phyloP scores from a whole-genome alignment of 2,329 filamentous ascomycete genomes.

The Talaromyces sp. region DNA sequence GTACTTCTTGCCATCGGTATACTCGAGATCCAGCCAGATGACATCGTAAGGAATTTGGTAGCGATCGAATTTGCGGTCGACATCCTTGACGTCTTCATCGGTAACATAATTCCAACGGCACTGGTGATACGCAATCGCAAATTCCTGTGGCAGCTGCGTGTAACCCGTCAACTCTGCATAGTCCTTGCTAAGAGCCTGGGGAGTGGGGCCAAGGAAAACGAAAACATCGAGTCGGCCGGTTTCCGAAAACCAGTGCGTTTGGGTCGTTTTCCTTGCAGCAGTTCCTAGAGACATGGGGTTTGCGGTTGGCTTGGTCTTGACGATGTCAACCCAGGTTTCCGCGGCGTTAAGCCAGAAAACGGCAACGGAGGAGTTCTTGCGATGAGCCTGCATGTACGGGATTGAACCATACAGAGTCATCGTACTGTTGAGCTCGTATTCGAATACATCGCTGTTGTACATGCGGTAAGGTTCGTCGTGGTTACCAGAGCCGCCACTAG shows the following conservation, averaged over 20 bases:
- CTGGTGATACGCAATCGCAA: slow-evolving; percentile 90
- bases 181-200: slow-evolving; percentile 71
- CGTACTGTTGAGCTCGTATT: slow-evolving; percentile 93
- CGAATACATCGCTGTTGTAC: slow-evolving; percentile 96
- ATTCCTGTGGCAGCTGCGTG: slow-evolving; percentile 85
- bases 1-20: slow-evolving; percentile 94
- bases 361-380: slow-evolving; percentile 86
- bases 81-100: slow-evolving; percentile 93
- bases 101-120: slow-evolving; percentile 99
- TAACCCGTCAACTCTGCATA: slow-evolving; percentile 90
- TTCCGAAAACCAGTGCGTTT: slow-evolving; percentile 97
- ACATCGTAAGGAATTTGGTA: slow-evolving; percentile 94
- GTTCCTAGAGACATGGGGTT: slow-evolving; percentile 75
- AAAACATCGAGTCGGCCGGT: slow-evolving; percentile 86
- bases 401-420: slow-evolving; percentile 99
- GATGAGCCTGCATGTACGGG: slow-evolving; percentile 95
- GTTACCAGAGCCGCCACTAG: slow-evolving; percentile 70
- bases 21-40: slow-evolving; percentile 98
- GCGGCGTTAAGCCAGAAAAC: slow-evolving; percentile 97
- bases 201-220: slow-evolving; percentile 84
- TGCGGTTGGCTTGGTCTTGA: slow-evolving; percentile 66
- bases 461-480: slow-evolving; percentile 86
- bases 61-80: slow-evolving; percentile 94
- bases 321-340: slow-evolving; percentile 95
- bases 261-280: slow-evolving; percentile 65